Conservation (phyloP, 805 yeast genomes). For the Tetrapisispora iriomotensis region DNA sequence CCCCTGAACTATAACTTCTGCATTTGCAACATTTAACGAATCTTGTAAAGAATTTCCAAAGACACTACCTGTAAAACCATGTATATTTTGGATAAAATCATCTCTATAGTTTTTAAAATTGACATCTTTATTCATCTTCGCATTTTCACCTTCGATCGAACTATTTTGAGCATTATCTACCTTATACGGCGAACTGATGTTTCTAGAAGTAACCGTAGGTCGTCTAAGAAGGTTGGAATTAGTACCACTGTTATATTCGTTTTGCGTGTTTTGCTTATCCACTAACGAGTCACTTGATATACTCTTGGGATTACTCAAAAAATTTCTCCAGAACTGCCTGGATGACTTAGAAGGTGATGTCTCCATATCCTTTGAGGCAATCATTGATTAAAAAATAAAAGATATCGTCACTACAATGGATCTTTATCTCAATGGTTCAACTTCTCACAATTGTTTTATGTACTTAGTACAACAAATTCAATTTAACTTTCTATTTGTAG, state of each 20-base stretch:
- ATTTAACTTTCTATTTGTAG: too few species aligned
- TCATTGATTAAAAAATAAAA: too few species aligned
- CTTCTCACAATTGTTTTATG: too few species aligned
- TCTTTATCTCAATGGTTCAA: too few species aligned
- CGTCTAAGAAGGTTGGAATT: constrained; percentile 2
- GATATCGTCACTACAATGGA: too few species aligned
- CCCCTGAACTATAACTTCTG: constrained; percentile 55
- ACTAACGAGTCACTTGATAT: constrained; percentile 24
- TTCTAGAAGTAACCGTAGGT: constrained; percentile 9
- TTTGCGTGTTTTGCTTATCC: background rate
- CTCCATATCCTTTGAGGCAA: too few species aligned
- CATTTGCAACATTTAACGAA: constrained; percentile 54
- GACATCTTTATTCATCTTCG: background rate
- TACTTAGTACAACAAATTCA: too few species aligned
- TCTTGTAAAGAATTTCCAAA: constrained; percentile 73
- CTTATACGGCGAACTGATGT: background rate
- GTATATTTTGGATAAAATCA: constrained; percentile 28
- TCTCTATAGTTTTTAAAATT: constrained; percentile 31
- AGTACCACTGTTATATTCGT: background rate
- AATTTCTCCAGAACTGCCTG: constrained; percentile 25
- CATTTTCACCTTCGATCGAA: background rate
- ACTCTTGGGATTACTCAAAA: constrained; percentile 26
- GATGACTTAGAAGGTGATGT: constrained; percentile 15
- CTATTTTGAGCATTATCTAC: background rate
- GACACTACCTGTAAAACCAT: constrained; percentile 38